A percentile compares a stretch with the other conserved stretches of the same genome.
Conservation (phyloP, 345 rosid species). For the Abelmoschus esculentus region DNA sequence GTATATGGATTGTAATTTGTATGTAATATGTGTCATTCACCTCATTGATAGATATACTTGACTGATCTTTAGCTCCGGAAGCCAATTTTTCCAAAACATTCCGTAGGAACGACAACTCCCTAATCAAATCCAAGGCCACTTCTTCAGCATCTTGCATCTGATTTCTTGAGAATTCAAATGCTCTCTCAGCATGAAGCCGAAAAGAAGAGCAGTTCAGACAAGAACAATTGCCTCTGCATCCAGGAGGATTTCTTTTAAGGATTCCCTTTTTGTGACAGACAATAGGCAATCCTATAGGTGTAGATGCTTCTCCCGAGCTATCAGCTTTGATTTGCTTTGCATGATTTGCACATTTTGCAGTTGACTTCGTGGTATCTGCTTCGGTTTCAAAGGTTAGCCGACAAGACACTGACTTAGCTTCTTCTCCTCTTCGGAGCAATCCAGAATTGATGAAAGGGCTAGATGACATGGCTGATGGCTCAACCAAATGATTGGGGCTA, state of each 20-base stretch:
- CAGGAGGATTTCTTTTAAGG: slow-evolving; percentile 48
- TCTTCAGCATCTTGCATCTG: slow-evolving; percentile 72
- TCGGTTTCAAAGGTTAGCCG: slow-evolving; percentile 10
- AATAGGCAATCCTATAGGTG: slow-evolving; percentile 17
- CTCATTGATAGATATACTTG: slow-evolving; percentile 25
- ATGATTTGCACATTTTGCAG: not conserved
- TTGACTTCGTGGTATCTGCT: slow-evolving; percentile 7
- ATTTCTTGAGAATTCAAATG: slow-evolving; percentile 70
- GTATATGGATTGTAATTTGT: not conserved
- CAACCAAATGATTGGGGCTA: slow-evolving; percentile 4
- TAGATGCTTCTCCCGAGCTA: slow-evolving; percentile 14
- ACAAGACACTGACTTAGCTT: not conserved
- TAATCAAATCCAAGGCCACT: slow-evolving; percentile 47
- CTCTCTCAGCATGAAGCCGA: slow-evolving; percentile 60
- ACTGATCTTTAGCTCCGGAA: slow-evolving; percentile 18
- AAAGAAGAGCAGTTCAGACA: slow-evolving; percentile 70
- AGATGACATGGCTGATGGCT: not conserved
- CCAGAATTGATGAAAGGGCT: slow-evolving; percentile 18
- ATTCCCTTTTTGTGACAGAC: slow-evolving; percentile 40
- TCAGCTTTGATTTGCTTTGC: slow-evolving; percentile 19
- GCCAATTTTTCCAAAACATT: slow-evolving; percentile 38
- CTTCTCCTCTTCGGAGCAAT: slow-evolving; percentile 5
- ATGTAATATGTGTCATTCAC: slow-evolving; percentile 16
- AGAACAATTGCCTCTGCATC: slow-evolving; percentile 62
- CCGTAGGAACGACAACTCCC: slow-evolving; percentile 40